Conservation (phyloP, 2,329 filamentous ascomycete genomes). For the Scytalidium lignicola region DNA sequence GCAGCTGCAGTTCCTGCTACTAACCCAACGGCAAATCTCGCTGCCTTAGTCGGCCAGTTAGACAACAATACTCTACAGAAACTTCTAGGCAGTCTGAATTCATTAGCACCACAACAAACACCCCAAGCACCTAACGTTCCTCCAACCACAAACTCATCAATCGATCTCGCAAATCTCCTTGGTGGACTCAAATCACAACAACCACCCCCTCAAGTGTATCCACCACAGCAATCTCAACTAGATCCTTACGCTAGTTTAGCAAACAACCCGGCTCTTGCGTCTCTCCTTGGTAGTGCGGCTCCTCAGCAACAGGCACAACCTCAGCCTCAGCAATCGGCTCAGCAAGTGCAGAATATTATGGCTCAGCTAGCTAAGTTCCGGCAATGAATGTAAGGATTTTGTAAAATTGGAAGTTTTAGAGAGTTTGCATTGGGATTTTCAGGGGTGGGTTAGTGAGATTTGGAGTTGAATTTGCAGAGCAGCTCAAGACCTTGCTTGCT, state of each 20-base stretch:
- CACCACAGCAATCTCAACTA: conserved; percentile 24
- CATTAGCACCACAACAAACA: conserved; percentile 15
- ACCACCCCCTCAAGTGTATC: conserved; percentile 25
- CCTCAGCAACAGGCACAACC: conserved; percentile 23
- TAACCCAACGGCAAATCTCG: conserved; percentile 45
- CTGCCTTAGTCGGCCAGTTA: conserved; percentile 60
- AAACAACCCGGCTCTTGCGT: conserved; percentile 19
- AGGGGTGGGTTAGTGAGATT: neutral
- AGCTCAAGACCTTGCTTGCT: neutral
- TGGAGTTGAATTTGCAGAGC: neutral
- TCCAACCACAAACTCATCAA: conserved; percentile 27
- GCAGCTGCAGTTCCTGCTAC: conserved; percentile 28
- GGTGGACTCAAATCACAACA: conserved; percentile 22
- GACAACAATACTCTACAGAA: conserved; percentile 68
- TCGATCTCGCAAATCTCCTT: conserved; percentile 27
- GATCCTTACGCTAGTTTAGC: conserved; percentile 22
- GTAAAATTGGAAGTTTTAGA: neutral
- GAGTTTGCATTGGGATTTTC: neutral
- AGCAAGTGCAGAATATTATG: conserved; percentile 69
- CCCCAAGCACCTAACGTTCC: conserved; percentile 10
- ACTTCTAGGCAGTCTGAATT: conserved; percentile 54
- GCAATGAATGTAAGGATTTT: conserved; percentile 32
- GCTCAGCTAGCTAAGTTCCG: conserved; percentile 63
- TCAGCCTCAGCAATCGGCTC: conserved; percentile 32
- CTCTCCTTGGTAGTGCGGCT: conserved; percentile 19